Conservation (phyloP, 805 yeast genomes). For the Wickerhamiella cacticola region DNA sequence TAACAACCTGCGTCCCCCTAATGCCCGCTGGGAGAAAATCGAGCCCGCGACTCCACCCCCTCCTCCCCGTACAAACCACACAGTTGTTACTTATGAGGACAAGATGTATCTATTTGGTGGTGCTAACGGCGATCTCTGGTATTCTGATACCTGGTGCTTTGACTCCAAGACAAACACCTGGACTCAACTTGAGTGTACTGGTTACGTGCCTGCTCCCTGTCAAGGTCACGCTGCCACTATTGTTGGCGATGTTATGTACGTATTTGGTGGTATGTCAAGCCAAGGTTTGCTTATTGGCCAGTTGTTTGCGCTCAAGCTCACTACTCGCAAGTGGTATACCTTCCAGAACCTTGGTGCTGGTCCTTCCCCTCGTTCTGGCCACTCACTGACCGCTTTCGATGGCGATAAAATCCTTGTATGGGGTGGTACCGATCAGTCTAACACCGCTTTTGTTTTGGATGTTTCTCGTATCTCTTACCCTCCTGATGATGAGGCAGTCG, state of each 20-base stretch:
- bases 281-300: conserved; percentile 56
- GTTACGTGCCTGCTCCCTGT: conserved; percentile 68
- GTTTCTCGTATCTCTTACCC: conserved; percentile 36
- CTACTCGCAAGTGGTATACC: conserved; percentile 59
- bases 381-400: conserved; percentile 61
- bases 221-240: conserved; percentile 85
- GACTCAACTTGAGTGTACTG: conserved; percentile 59
- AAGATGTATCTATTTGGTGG: conserved; percentile 89
- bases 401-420: conserved; percentile 63
- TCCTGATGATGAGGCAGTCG: conserved; percentile 22
- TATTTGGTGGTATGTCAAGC: conserved; percentile 79
- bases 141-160: conserved; percentile 67
- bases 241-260: conserved; percentile 63
- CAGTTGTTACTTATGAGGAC: conserved; percentile 70
- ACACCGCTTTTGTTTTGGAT: conserved; percentile 52
- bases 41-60: conserved; percentile 38
- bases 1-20: conserved; percentile 70
- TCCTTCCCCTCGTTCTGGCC: conserved; percentile 87
- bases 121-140: conserved; percentile 57
- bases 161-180: conserved; percentile 60
- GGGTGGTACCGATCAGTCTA: conserved; percentile 69
- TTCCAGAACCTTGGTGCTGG: conserved; percentile 41
- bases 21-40: conserved; percentile 72
- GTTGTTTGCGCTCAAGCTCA: conserved; percentile 64
- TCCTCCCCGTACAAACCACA: conserved; percentile 71